Evolutionary conservation across 139 green algal genomes (phyloP).

Genomic region (Mychonastes homosphaera): DNA sequence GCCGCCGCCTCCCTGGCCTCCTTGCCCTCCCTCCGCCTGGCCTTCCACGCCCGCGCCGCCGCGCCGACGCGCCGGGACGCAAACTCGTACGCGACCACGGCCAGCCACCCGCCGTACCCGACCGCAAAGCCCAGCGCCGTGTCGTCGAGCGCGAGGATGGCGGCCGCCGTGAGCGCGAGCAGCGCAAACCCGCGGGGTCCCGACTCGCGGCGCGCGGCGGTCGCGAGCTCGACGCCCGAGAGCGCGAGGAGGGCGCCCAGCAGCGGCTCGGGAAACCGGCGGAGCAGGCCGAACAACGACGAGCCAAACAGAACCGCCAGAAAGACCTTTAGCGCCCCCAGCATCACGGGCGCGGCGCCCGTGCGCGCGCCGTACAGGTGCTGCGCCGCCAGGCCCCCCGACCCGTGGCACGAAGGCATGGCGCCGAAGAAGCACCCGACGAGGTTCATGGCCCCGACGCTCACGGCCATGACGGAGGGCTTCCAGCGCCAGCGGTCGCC

Average conservation of each 20-base stretch:
- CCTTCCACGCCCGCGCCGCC: too few relatives aligned
- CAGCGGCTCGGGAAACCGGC: conserved; percentile 46
- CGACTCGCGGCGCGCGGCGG: conserved; percentile 16
- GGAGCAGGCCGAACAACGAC: conserved; percentile 43
- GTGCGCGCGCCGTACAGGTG: conserved; percentile 56
- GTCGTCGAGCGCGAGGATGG: conserved; percentile 38
- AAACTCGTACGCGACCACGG: conserved; percentile 3
- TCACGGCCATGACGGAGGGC: conserved; percentile 34
- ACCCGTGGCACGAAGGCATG: conserved; percentile 69
- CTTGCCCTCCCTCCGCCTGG: too few relatives aligned
- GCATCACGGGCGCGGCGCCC: conserved; percentile 51
- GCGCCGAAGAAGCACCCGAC: conserved; percentile 59
- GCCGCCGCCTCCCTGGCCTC: too few relatives aligned
- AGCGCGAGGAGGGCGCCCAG: conserved; percentile 53
- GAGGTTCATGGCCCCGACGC: conserved; percentile 64
- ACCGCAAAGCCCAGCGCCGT: conserved; percentile 42
- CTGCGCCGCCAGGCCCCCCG: conserved; percentile 63
- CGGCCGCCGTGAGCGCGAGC: conserved; percentile 51
- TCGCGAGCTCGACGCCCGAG: conserved; percentile 52
- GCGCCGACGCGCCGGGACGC: too few relatives aligned
- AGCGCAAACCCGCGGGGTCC: conserved; percentile 30
- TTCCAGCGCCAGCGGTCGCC: conserved; percentile 17
- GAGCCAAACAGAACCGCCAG: conserved; percentile 58
- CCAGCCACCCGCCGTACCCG: conserved; percentile 18
- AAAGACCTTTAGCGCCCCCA: conserved; percentile 55